Evolutionary conservation across 2,329 filamentous ascomycete species (phyloP).

Genomic region (Lecanicillium sp.): DNA sequence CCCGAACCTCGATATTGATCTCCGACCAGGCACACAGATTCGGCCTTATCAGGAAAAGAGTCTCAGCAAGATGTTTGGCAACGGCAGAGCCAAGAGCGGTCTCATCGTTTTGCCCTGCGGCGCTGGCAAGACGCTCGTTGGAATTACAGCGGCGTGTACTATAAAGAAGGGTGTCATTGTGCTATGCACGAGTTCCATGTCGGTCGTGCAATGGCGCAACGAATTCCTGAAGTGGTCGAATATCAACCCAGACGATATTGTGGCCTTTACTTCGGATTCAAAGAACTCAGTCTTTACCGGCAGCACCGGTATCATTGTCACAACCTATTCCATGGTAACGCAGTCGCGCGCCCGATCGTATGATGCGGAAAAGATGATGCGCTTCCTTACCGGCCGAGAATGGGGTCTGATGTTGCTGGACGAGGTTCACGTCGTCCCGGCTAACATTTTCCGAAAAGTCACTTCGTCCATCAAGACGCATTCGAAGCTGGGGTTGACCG

Average conservation of each 20-base stretch:
- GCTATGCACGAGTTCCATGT: conserved; percentile 96
- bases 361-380: conserved; percentile 96
- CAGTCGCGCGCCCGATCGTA: conserved; percentile 81
- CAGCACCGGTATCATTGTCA: conserved; percentile 92
- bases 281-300: conserved; percentile 74
- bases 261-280: conserved; percentile 89
- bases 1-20: conserved; percentile 85
- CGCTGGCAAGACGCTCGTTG: conserved; percentile 93
- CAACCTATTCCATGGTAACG: conserved; percentile 98
- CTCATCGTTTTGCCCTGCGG: conserved; percentile 97
- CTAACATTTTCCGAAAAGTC: conserved; percentile 92
- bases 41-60: conserved; percentile 96
- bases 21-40: conserved; percentile 84
- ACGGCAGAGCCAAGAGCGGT: conserved; percentile 91
- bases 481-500: conserved; percentile 89
- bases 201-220: conserved; percentile 90
- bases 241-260: conserved; percentile 84
- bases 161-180: conserved; percentile 96
- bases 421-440: conserved; percentile 96
- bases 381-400: conserved; percentile 80
- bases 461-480: conserved; percentile 91
- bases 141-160: conserved; percentile 96
- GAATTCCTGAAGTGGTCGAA: conserved; percentile 99
- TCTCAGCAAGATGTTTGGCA: conserved; percentile 98
- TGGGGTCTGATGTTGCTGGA: conserved; percentile 98